A percentile compares a stretch with the other conserved stretches of the same genome.
These are phyloP conservation scores for Eutypa lata DNA, from an alignment of 2,329 filamentous ascomycete genomes.

Conservation along the genomic window DNA sequence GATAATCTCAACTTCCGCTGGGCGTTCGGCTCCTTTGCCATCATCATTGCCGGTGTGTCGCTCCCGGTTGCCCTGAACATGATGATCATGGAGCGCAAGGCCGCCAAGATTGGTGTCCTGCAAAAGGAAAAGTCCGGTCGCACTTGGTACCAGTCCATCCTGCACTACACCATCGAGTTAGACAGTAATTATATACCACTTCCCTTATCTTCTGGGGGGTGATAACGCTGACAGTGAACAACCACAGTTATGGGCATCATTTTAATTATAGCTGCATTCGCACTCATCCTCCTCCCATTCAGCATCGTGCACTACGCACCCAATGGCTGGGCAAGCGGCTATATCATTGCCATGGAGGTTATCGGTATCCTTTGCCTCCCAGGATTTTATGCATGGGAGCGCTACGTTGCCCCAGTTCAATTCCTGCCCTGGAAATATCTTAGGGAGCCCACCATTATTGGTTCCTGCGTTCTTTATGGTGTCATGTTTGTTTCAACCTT, in stretches of 20 bases:
- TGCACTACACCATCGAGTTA: slow-evolving; percentile 56
- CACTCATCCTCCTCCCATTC: slow-evolving; percentile 51
- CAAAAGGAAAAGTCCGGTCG: slow-evolving; percentile 32
- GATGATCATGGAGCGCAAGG: slow-evolving; percentile 40
- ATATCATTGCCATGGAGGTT: slow-evolving; percentile 45
- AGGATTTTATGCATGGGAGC: slow-evolving; percentile 54
- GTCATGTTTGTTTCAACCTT: slow-evolving; percentile 40
- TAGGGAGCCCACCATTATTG: slow-evolving; percentile 44
- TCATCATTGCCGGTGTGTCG: slow-evolving; percentile 53
- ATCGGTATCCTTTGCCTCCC: slow-evolving; percentile 45
- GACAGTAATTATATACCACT: slow-evolving; percentile 42
- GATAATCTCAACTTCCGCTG: slow-evolving; percentile 38
- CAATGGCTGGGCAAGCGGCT: slow-evolving; percentile 37
- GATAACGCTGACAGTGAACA: background rate
- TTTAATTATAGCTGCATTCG: slow-evolving; percentile 48
- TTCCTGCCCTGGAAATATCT: slow-evolving; percentile 54
- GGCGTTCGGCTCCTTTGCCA: slow-evolving; percentile 60
- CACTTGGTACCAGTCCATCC: slow-evolving; percentile 42
- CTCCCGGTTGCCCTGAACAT: slow-evolving; percentile 34
- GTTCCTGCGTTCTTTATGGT: slow-evolving; percentile 37
- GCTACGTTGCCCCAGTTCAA: slow-evolving; percentile 51
- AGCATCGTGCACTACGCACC: slow-evolving; percentile 31
- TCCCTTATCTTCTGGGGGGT: background rate
- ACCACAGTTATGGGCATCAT: slow-evolving; percentile 44
- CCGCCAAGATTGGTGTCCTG: slow-evolving; percentile 44